Base-by-base conservation (phyloP, 2,329 filamentous ascomycete species). In the Apiospora koreana region DNA sequence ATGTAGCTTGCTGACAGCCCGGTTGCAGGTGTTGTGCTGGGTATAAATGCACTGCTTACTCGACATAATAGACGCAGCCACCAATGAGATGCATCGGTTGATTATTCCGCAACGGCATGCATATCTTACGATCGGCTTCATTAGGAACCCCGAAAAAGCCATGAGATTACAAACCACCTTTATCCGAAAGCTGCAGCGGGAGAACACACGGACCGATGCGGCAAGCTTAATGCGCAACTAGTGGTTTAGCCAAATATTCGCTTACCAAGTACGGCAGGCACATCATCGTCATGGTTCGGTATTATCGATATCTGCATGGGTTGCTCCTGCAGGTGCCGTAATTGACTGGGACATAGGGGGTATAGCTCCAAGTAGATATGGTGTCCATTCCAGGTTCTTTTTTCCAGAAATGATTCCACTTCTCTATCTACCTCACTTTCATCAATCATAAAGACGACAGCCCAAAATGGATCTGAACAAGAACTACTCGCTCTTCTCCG, bases 401-500 rank as follows among this genome's bases (percentile, higher is more conserved):
- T 23, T 14, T 14, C n/a, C n/a, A 50, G 48, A 28, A 50, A 28
- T 28, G 23, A 28, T 50, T 50, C 12, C 23, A n/a, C 4, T 28
- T 28, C 23, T 25, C 12, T 28, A 8, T 35, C 35, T 35, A 35
- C 35, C n/a, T n/a, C n/a, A n/a, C n/a, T n/a, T 8, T 8, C 28
- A n/a, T 21, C 18, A 21, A 31, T 31, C 35, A 16, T 18, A 35
- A 58, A 58, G 16, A 58, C 16, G 41, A 43, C 16, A 6, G 14
- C 48, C 54, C 31, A 62, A 62, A 38, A 62, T 62, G 54, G 54
- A 62, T 62, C 66, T 68, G 43, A 54, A 68, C 66, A 48, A 41
- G 31, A 68, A 68, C n/a, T 68, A 68, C 35, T 68, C 66, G 28
- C 21, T 68, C 66, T 68, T 68, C 35, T 38, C 66, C 66, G 66